Evolutionary conservation across 2,329 filamentous ascomycete species (phyloP), one percentile per base, ranked within the genome.

Genomic region (Huntiella decipiens): DNA sequence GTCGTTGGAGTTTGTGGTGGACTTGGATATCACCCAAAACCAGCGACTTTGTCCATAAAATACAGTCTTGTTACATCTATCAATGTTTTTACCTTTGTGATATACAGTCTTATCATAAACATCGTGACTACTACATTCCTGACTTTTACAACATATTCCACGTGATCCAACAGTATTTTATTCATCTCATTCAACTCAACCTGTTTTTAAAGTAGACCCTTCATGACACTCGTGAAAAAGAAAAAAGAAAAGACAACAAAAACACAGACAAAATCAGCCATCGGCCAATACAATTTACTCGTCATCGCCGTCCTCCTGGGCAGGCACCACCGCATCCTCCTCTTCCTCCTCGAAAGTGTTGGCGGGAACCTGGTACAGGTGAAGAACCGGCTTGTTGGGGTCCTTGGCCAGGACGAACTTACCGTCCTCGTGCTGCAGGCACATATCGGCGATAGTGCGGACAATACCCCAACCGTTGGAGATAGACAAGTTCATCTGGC

Each of bases 401-500:
- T 98, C 91, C 79, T 81, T 81, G 58, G 80, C 75, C 15, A 82
- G 70, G 40, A 91, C 78, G 56, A 82, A 91, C 67, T 87, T 87
- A 63, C 79, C 81, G 55, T 86, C 80, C 40, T 77, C 71, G 59
- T 77, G 78, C 45, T 73, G 71, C 55, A 86, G 72, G 57, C 79
- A 82, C 81, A 96, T 92, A 64, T 98, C 91, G 56, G 85, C 84
- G 58, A 98, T 95, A 43, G 91, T 98, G 54, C 91, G 84, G 50
- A 98, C 91, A 54, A 98, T 96, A 63, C 91, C 91, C 91, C 91
- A 98, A 52, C 91, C 91, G 66, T 98, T 98, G 66, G 82, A 82
- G 48, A 96, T 74, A 57, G 87, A 92, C 57, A 98, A 66, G 67
- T 95, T 95, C 91, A 98, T 98, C 71, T 98, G 91, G 58, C 75